Base-by-base conservation (phyloP, 345 rosid species). In the Pistacia vera region DNA sequence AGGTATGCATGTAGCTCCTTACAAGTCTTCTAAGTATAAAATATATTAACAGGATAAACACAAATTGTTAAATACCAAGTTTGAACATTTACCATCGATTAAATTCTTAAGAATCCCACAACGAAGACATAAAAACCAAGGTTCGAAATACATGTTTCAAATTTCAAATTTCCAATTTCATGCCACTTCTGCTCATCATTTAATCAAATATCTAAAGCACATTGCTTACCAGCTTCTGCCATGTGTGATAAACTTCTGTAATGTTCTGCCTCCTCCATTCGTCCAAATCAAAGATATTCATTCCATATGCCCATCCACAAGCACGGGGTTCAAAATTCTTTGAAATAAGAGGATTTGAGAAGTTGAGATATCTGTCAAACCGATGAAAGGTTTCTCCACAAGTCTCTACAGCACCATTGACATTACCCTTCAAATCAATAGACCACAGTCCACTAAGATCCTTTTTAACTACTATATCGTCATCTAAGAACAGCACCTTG, bases 271-370 rank as follows among this genome's bases (percentile, higher is more conserved):
- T 82, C 83, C 78, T 92, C 99, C 99, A 96, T 81, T 93, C 88
- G 28, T 84, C 84, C 84, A 96, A 85, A 85, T 96, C 98, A 81
- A 96, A 93, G 36, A 96, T 73, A 71, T 96, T 96, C 99, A 96
- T 96, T 71, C 99, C 99, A 71, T 93, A 96, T 12, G 99, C 98
- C 99, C 99, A 96, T 74, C 99, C 99, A 85, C 99, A 96, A 78
- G 99, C 97, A 72, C 76, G 97, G 11, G 99, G 95, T 59, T 93
- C 87, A 61, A 96, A 96, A 79, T 90, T 92, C 83, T 87, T 91
- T 76, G 97, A 83, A 75, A 96, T 93, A 44, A 90, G 90, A 70
- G 98, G 98, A 88, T 96, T 87, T 70, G 99, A 93, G 86, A 96
- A 96, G 87, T 96, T 96, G 74, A 96, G 99, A 81, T 96, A 96